Base-by-base conservation (phyloP, 257 asterid genomes). In the Buddleja alternifolia region DNA sequence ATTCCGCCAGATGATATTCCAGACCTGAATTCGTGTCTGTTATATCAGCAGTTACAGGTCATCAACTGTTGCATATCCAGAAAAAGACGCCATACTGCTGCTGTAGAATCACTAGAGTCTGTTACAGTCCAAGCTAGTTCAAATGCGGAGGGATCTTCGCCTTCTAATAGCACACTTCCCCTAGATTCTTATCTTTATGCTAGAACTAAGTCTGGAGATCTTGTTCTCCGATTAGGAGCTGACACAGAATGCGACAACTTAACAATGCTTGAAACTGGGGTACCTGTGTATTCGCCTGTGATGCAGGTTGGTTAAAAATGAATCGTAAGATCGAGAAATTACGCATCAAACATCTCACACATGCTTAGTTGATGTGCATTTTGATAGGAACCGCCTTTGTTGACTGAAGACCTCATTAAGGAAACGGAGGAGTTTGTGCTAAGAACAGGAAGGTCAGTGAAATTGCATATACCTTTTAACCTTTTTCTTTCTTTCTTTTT, bases 361-460 rank as follows among this genome's bases (percentile, higher is more conserved):
- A 60, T 69, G 65, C 75, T 82, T 37, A 72, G 44, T 63, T 39
- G 65, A 52, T 67, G 73, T 60, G 32, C 64, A 20, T 78, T 50
- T 72, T 57, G 83, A 56, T 74, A 94, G 99, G 97, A 94, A 77
- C 88, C 86, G 1, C 99, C 99, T 75, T 61, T 94, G 80, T 78
- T 94, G 65, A 94, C 99, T 42, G 99, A 91, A 86, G 99, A 94
- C 80, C 84, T 91, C 69, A 85, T 94, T 62, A 94, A 86, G 84
- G 99, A 94, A 81, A 94, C 97, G 12, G 99, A 94, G 82, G 99
- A 94, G 81, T 91, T 94, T 75, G 97, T 94, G 71, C 86, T 89
- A 36, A 86, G 99, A 69, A 94, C 99, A 50, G 97, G 99, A 71
- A 94, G 99, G 99, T 93, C 67, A 79, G 91, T 77, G 67, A 45